phyloP scores from a whole-genome alignment of 805 yeast genomes.

The Zygosaccharomyces bailii region DNA sequence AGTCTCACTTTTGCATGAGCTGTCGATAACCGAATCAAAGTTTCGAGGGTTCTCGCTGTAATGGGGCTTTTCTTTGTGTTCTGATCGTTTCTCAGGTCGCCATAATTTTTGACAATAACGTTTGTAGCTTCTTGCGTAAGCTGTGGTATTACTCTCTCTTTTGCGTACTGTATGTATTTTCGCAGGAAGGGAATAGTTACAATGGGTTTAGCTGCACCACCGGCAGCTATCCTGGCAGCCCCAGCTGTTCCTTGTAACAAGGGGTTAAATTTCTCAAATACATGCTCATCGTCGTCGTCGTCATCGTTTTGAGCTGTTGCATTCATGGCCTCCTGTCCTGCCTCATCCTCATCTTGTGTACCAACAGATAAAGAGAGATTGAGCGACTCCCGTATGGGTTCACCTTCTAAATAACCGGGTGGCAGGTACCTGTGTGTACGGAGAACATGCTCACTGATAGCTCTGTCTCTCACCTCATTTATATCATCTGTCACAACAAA shows the following conservation, averaged over 20 bases:
- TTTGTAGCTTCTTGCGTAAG: conserved; percentile 74
- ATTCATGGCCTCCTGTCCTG: conserved; percentile 15
- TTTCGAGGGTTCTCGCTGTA: conserved; percentile 97
- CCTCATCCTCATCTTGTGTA: conserved; percentile 47
- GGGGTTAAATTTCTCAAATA: conserved; percentile 83
- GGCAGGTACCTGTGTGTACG: conserved; percentile 89
- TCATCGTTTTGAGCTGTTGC: conserved; percentile 36
- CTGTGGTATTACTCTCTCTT: conserved; percentile 78
- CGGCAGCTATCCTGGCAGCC: conserved; percentile 38
- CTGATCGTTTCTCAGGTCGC: conserved; percentile 78
- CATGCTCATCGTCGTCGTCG: conserved; percentile 50
- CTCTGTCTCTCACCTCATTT: conserved; percentile 75
- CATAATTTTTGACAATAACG: conserved; percentile 73
- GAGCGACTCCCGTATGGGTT: conserved; percentile 79
- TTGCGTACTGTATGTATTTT: conserved; percentile 91
- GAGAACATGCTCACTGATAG: conserved; percentile 89
- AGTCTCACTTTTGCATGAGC: conserved; percentile 97
- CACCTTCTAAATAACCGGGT: conserved; percentile 86
- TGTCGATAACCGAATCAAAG: conserved; percentile 87
- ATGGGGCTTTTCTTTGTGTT: conserved; percentile 86
- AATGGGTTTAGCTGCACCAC: conserved; percentile 42
- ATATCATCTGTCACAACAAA: conserved; percentile 97
- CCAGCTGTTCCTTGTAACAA: conserved; percentile 77
- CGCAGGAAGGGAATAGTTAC: conserved; percentile 81
- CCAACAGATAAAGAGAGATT: conserved; percentile 79